Percentiles rank a stretch among this genome's conserved stretches.
These are phyloP conservation scores for Exophiala dermatitidis DNA, from an alignment of 2,329 filamentous ascomycete species.

Conservation along the genomic window DNA sequence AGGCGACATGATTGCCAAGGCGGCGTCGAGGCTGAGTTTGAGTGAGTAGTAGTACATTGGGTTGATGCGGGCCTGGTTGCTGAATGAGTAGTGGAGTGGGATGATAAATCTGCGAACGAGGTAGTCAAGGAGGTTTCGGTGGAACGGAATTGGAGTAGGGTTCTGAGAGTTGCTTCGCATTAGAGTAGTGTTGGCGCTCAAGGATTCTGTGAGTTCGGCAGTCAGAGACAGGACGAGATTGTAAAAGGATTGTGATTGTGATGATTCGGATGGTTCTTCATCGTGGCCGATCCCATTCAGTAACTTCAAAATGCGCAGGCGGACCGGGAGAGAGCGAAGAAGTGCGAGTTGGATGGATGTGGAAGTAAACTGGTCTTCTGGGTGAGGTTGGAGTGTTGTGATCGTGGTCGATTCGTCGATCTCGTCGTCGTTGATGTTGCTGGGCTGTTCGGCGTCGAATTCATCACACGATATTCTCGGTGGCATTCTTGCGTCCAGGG, in stretches of 20 bases:
- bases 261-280: too few relatives aligned
- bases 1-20: conserved; percentile 32
- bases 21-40: conserved; percentile 33
- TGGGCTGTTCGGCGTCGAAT: conserved; percentile 30
- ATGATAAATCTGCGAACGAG: conserved; percentile 50
- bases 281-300: conserved; percentile 28
- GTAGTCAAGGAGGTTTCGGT: conserved; percentile 46
- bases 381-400: conserved; percentile 28
- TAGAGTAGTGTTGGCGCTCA: conserved; percentile 20
- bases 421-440: conserved; percentile 26
- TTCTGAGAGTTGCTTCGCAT: conserved; percentile 21
- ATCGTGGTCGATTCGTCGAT: conserved; percentile 29
- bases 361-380: conserved; percentile 28
- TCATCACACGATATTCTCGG: conserved; percentile 30
- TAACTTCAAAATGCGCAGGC: conserved; percentile 22
- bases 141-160: conserved; percentile 23
- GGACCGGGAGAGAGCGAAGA: conserved; percentile 19
- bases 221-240: conserved; percentile 29
- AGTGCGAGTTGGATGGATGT: conserved; percentile 27
- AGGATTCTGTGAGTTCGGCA: conserved; percentile 27
- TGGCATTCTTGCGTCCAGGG: conserved; percentile 31
- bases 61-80: conserved; percentile 30
- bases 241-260: conserved; percentile 30
- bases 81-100: conserved; percentile 43
- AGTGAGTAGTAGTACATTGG: conserved; percentile 35